Evolutionary conservation across 257 asterid species (phyloP), one percentile per base, ranked within the genome.

Genomic region (Przewalskia tangutica): DNA sequence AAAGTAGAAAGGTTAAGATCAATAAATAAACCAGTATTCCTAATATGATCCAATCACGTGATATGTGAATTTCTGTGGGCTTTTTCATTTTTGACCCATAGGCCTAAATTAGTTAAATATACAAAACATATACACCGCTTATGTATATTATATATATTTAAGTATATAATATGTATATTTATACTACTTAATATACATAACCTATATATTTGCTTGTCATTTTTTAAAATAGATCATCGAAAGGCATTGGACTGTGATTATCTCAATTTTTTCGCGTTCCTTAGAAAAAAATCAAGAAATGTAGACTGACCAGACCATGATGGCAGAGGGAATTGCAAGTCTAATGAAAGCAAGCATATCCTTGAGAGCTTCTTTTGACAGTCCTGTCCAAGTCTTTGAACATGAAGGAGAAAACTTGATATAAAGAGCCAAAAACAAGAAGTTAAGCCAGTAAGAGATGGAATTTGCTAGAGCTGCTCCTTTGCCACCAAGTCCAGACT

Each of bases 291-390:
- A 17, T 4, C n/a, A 8, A 50, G 20, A 14, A 11, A 18, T 6
- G 56, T 7, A 54, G 36, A 62, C 86, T 77, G 83, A 91, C 97
- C 98, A 93, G 40, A 93, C 90, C 98, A 94, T 94, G 81, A 94
- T 62, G 36, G 98, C 95, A 0, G 98, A 94, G 84, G 98, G 98
- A 83, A 94, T 80, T 7, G 93, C 98, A 53, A 94, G 97, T 80
- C 85, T 87, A 59, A 94, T 38, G 70, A 90, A 94, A 81, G 12
- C 60, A 40, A 87, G 67, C 50, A 94, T 79, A 80, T 90, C 34
- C 9, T 88, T 88, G 7, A 91, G 34, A 3, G 97, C 94, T 77
- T 93, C 96, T 60, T 46, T 88, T 1, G 98, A 93, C 83, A 91
- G 87, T 2, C 98, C 98, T 2, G 91, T 87, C 97, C 97, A 94